Evolutionary conservation across 257 asterid genomes (phyloP).

Genomic region (Asclepias syriaca): DNA sequence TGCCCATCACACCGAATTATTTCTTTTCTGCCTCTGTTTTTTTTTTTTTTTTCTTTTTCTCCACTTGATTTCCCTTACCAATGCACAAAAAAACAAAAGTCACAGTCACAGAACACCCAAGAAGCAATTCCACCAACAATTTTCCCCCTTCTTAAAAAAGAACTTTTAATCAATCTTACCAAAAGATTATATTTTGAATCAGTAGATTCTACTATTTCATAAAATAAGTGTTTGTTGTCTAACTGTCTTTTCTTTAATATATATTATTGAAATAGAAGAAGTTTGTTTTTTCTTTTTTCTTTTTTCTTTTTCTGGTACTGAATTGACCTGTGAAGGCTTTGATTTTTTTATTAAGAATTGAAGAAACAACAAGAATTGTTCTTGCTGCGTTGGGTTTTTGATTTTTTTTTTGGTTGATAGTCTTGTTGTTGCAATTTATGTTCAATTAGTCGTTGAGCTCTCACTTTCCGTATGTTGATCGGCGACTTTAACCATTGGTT

Average conservation of each 20-base stretch:
- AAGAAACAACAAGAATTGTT: constrained; percentile 12
- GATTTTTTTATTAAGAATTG: constrained; percentile 18
- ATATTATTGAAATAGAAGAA: background rate
- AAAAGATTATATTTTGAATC: background rate
- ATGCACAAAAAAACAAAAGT: background rate
- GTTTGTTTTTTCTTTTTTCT: background rate
- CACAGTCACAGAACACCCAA: background rate
- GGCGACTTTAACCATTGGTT: constrained; percentile 46
- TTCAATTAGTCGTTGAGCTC: constrained; percentile 54
- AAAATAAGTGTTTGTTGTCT: constrained; percentile 7
- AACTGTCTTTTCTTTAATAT: constrained; percentile 2
- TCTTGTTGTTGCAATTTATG: background rate
- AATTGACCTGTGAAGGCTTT: constrained; percentile 36
- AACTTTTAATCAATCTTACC: background rate
- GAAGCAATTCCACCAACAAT: background rate
- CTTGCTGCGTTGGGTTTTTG: background rate
- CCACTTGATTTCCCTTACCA: background rate
- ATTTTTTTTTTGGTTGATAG: background rate
- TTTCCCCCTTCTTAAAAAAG: background rate
- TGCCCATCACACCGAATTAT: background rate
- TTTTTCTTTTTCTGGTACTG: constrained; percentile 34
- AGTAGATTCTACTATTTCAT: background rate
- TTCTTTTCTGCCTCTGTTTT: background rate
- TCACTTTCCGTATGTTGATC: constrained; percentile 54
- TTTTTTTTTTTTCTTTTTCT: background rate